Conservation (phyloP, 2,329 filamentous ascomycete species). For the Trematosphaeria pertusa region DNA sequence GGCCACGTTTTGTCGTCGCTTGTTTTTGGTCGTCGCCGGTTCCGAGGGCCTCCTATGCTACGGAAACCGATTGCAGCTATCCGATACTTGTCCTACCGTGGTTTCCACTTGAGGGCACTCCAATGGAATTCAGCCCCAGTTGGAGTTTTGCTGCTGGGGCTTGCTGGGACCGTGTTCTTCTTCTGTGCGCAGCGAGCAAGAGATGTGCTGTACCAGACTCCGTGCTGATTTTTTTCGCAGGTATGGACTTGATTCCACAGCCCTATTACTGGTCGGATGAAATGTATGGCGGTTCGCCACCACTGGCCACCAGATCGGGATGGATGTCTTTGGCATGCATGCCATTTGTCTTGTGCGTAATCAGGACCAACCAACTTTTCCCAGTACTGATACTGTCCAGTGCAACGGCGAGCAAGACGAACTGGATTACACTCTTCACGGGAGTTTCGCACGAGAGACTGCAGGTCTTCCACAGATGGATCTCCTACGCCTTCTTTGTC, state of each 20-base stretch:
- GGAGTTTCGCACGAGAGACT: constrained; percentile 65
- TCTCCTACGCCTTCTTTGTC: constrained; percentile 58
- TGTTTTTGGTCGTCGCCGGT: constrained; percentile 26
- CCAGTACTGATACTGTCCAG: constrained; percentile 26
- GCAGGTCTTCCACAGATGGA: constrained; percentile 48
- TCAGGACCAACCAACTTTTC: fast-evolving
- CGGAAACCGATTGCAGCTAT: constrained; percentile 22
- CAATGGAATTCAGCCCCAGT: constrained; percentile 38
- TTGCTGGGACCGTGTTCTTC: constrained; percentile 33
- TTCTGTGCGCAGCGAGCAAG: constrained; percentile 22
- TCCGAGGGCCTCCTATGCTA: constrained; percentile 13
- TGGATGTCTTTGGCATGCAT: constrained; percentile 40
- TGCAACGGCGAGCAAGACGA: constrained; percentile 61
- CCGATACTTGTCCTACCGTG: constrained; percentile 38
- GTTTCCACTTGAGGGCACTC: constrained; percentile 26
- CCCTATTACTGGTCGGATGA: constrained; percentile 29
- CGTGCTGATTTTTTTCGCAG: constrained; percentile 7
- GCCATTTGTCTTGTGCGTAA: constrained; percentile 34
- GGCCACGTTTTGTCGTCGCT: constrained; percentile 43
- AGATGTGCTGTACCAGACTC: not conserved
- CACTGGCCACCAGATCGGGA: constrained; percentile 35
- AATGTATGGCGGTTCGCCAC: constrained; percentile 33
- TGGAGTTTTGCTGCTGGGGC: constrained; percentile 31
- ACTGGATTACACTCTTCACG: constrained; percentile 61
- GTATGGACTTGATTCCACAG: constrained; percentile 28